Conservation (phyloP, 1,139 yeast genomes). For the Yamadazyma conglobata region DNA sequence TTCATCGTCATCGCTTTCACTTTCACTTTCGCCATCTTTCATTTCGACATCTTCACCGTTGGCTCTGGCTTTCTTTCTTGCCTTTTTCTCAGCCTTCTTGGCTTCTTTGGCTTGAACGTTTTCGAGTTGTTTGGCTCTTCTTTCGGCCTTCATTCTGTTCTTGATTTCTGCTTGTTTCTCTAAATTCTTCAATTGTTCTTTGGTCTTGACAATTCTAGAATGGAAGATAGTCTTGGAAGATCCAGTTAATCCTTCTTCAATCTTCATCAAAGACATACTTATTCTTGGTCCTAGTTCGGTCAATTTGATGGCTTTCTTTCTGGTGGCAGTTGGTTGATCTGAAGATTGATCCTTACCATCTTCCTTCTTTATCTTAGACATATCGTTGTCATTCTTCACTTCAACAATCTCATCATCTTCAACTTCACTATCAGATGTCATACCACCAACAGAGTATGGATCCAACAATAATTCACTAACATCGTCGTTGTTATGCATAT, state of each 20-base stretch:
- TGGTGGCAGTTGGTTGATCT: slow-evolving; percentile 32
- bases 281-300: slow-evolving; percentile 94
- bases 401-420: slow-evolving; percentile 91
- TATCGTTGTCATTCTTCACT: slow-evolving; percentile 40
- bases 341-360: slow-evolving; percentile 20
- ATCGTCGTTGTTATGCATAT: slow-evolving; percentile 63
- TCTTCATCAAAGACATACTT: slow-evolving; percentile 70
- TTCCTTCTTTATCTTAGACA: slow-evolving; percentile 21
- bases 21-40: slow-evolving; percentile 19
- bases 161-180: slow-evolving; percentile 67
- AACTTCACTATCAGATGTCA: slow-evolving; percentile 89
- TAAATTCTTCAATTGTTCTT: slow-evolving; percentile 54
- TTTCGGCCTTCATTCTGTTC: slow-evolving; percentile 59
- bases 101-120: slow-evolving; percentile 77
- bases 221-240: slow-evolving; percentile 76
- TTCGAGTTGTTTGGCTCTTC: slow-evolving; percentile 76
- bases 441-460: slow-evolving; percentile 73
- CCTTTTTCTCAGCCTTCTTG: slow-evolving; percentile 67
- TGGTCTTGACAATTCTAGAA: slow-evolving; percentile 59
- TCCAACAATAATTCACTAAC: slow-evolving; percentile 83
- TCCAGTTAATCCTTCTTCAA: slow-evolving; percentile 90
- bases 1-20: slow-evolving; percentile 7
- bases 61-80: slow-evolving; percentile 61
- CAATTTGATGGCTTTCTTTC: slow-evolving; percentile 85
- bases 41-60: slow-evolving; percentile 27